Evolutionary conservation across 306 rosid genomes (phyloP).

Genomic region (Comarum palustre): DNA sequence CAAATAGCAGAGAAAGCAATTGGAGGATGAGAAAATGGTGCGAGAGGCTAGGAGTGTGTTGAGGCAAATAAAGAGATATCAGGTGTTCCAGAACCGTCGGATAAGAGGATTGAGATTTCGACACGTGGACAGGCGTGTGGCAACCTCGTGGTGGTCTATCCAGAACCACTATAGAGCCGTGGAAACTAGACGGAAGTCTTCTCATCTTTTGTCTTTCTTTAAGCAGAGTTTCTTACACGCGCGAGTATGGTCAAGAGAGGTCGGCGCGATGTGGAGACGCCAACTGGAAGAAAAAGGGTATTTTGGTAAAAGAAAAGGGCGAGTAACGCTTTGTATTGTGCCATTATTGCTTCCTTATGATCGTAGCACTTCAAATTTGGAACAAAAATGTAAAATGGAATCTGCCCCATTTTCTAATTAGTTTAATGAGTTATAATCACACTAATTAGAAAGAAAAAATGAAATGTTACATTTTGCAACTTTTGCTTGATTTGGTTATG

Average conservation of each 20-base stretch:
- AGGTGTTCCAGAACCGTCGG: slow-evolving; percentile 31
- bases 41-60: neutral
- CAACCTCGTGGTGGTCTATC: slow-evolving; percentile 47
- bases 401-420: neutral
- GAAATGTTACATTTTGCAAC: too few relatives aligned
- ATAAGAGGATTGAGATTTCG: slow-evolving; percentile 7
- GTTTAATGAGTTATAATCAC: too few relatives aligned
- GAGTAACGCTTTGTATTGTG: neutral
- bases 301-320: neutral
- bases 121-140: slow-evolving; percentile 54
- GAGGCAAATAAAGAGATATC: slow-evolving; percentile 15
- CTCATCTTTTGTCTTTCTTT: neutral
- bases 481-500: neutral
- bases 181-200: slow-evolving; percentile 1
- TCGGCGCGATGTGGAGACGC: neutral
- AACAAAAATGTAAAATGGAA: neutral
- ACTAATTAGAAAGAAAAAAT: too few relatives aligned
- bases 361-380: neutral
- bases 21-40: slow-evolving; percentile 5
- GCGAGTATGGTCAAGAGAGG: neutral
- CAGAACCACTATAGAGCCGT: neutral
- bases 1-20: neutral
- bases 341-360: too few relatives aligned
- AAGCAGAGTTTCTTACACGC: neutral
- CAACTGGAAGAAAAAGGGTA: neutral